Evolutionary conservation across 148 eudicot genomes (phyloP), one percentile per base, ranked within the genome.

Genomic region (Fagopyrum tataricum): DNA sequence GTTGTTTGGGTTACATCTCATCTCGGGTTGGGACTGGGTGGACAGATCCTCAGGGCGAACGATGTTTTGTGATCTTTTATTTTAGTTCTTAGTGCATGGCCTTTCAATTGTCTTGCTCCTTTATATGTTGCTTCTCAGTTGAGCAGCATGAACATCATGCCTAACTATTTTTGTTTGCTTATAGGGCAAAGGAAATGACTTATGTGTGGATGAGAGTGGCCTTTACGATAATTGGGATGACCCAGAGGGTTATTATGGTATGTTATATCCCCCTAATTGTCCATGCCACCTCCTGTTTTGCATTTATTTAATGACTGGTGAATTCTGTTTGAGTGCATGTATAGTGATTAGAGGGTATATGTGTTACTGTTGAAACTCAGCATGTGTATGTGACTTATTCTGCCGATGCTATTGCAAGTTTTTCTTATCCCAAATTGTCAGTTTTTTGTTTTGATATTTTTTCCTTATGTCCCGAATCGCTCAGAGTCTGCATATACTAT

Each of bases 211-310:
- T 79, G 86, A 84, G 58, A 91, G 91, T 81, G 98, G 93, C 64
- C 87, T 89, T 68, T 78, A 88, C 78, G 98, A 94, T 75, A 94
- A 94, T 71, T 94, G 98, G 98, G 98, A 94, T 85, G 98, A 94
- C 77, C 87, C 97, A 46, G 98, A 94, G 75, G 98, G 98, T 52
- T 94, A 94, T 78, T 94, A 94, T 55, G 87, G 98, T 94, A 88
- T 79, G 88, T 83, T 58, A 15, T 58, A 20, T 24, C 13, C 66
- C 66, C 39, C 37, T 3, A 31, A 59, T 21, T 24, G 11, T 24
- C 5, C 17, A 3, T 59, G 26, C 26, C 39, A 59, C 39, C 11
- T 41, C 46, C 23, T 23, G 3, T 9, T 24, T 11, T 31, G 21
- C 24, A 58, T 23, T 48, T 13, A 17, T 13, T 13, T 48, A 12